Conservation (phyloP, 208 protist genomes). For the Naegleria fowleri region DNA sequence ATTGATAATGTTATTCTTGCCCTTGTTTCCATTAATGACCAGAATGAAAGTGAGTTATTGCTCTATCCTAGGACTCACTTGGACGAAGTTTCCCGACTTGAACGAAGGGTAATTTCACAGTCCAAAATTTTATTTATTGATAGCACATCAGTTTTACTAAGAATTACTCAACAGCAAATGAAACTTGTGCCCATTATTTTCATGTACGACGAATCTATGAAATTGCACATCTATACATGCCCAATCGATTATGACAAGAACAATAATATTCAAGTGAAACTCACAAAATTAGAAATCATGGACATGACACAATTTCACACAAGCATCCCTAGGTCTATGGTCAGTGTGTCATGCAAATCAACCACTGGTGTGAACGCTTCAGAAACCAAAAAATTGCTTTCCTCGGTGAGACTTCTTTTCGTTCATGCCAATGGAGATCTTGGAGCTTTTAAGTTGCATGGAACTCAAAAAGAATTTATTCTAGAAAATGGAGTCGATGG, state of each 20-base stretch:
- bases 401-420: not conserved
- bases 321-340: not conserved
- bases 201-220: constrained; percentile 4
- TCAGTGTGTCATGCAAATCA: not conserved
- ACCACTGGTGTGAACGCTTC: not conserved
- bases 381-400: not conserved
- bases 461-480: not conserved
- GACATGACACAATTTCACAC: not conserved
- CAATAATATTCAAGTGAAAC: not conserved
- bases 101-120: not conserved
- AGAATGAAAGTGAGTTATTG: not conserved
- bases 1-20: constrained; percentile 19
- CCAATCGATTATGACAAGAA: not conserved
- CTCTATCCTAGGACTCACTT: constrained; percentile 5
- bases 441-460: not conserved
- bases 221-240: not conserved
- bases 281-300: not conserved
- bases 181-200: not conserved
- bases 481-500: not conserved
- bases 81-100: not conserved
- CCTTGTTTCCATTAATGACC: not conserved
- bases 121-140: not conserved
- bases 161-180: not conserved
- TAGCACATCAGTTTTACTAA: not conserved
- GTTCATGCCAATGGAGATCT: not conserved